phyloP scores from a whole-genome alignment of 2,329 filamentous ascomycete genomes.

The Sporothrix protearum region DNA sequence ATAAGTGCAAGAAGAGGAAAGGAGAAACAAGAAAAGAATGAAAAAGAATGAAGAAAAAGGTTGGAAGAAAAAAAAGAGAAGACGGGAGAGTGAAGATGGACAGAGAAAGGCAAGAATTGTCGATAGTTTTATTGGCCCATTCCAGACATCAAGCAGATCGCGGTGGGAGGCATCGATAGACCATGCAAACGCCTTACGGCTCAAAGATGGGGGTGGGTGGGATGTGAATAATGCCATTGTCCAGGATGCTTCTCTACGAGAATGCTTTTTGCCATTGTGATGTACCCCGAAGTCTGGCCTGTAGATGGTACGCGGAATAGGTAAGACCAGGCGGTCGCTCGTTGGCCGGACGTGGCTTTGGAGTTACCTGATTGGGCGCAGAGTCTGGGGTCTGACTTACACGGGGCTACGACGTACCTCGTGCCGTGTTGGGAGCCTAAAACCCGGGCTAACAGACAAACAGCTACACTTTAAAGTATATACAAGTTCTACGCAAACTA shows the following conservation, averaged over 20 bases:
- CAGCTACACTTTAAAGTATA: too few species aligned
- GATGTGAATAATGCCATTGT: background rate
- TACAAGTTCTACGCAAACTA: background rate
- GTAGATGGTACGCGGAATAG: background rate
- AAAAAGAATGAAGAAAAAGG: background rate
- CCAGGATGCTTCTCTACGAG: background rate
- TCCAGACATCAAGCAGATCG: background rate
- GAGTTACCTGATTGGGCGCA: background rate
- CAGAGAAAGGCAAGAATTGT: background rate
- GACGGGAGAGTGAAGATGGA: too few species aligned
- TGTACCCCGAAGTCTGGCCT: background rate
- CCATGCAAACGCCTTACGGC: too few species aligned
- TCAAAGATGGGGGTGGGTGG: background rate
- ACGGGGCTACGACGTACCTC: background rate
- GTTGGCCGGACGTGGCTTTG: background rate
- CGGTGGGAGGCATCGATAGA: background rate
- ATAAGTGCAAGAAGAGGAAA: too few species aligned
- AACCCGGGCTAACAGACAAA: too few species aligned
- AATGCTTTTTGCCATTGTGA: background rate
- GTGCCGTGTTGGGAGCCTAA: background rate
- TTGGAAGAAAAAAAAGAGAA: background rate
- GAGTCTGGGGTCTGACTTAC: slow-evolving; percentile 1
- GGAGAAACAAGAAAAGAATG: background rate
- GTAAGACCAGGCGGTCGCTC: background rate
- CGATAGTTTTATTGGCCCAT: background rate